Base-by-base conservation (phyloP, 2,329 filamentous ascomycete species). In the Phyllosticta citrichinensis region DNA sequence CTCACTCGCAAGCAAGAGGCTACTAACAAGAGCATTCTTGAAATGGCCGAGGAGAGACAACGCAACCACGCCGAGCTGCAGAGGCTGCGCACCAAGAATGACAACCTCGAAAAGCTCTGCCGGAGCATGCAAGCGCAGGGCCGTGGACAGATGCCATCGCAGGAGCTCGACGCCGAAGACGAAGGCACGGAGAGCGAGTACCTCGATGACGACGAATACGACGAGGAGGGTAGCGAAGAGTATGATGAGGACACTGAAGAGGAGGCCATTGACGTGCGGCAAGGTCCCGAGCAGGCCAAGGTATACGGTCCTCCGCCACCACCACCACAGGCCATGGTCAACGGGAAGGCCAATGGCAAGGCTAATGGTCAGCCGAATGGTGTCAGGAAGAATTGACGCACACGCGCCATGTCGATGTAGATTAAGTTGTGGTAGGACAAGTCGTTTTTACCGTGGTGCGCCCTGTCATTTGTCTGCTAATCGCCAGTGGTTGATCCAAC, bases 121-220 rank as follows among this genome's bases (percentile, higher is more conserved):
- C 89, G 94, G 64, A 90, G 91, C 68, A 96, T 97, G 91, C 93
- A 97, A 74, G 89, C 90, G 66, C 92, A 97, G 70, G 92, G 93
- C 17, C 86, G 93, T 63, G 91, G 91, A 60, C 83, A 88, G 62
- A 86, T 84, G 24, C 69, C 71, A 5, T 72, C 72, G 68, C 67
- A 69, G n/a, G 71, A 62, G 79, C 83, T 74, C 30, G 76, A 82
- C 78, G 61, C 81, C 78, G 65, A 83, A 82, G 65, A 79, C 83
- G 65, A 86, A 84, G 69, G 80, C 12, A 74, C 72, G 12, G 73
- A 75, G 64, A 74, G 72, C 62, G 72, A 75, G 63, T 74, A 74
- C 63, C 72, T 74, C 57, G 73, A 75, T 60, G 73, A 74, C 52
- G 71, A 74, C 58, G 73, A 75, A 24, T 72, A 72, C 55, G 70